phyloP scores from a whole-genome alignment of 2,329 filamentous ascomycete genomes.

The Xylariaceae sp. region DNA sequence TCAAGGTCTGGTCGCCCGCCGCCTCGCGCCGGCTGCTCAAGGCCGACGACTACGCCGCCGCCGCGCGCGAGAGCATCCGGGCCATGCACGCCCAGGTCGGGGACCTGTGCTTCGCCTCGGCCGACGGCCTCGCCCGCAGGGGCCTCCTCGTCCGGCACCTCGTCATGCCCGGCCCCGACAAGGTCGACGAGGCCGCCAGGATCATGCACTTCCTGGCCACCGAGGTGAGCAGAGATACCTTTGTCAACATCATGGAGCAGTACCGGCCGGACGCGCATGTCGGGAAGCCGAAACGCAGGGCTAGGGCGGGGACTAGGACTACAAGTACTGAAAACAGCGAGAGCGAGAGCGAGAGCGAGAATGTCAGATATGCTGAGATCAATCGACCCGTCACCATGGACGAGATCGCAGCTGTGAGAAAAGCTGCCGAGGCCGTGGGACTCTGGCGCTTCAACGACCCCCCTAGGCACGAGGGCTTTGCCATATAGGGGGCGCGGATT shows the following conservation, averaged over 20 bases:
- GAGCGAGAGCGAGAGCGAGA: constrained; percentile 29
- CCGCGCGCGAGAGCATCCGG: constrained; percentile 70
- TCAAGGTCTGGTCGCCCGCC: constrained; percentile 69
- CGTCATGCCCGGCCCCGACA: constrained; percentile 77
- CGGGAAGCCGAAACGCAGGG: constrained; percentile 55
- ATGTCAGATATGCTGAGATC: constrained; percentile 68
- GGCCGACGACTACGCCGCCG: constrained; percentile 66
- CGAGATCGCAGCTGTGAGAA: constrained; percentile 61
- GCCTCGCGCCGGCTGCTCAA: constrained; percentile 70
- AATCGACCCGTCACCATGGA: constrained; percentile 62
- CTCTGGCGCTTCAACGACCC: constrained; percentile 75
- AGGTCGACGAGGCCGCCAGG: constrained; percentile 62
- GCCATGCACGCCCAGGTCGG: constrained; percentile 79
- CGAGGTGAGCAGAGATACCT: constrained; percentile 67
- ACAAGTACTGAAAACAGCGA: constrained; percentile 22
- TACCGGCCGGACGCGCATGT: constrained; percentile 78
- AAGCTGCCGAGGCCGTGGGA: constrained; percentile 64
- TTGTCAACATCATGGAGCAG: constrained; percentile 86
- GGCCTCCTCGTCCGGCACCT: constrained; percentile 73
- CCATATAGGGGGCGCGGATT: constrained; percentile 39
- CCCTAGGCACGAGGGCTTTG: constrained; percentile 47
- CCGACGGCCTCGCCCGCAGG: constrained; percentile 72
- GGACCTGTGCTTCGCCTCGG: constrained; percentile 75
- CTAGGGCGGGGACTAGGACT: constrained; percentile 1
- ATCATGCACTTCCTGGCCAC: constrained; percentile 74